Conservation (phyloP, 2,329 filamentous ascomycete species). For the Lithohypha guttulata region DNA sequence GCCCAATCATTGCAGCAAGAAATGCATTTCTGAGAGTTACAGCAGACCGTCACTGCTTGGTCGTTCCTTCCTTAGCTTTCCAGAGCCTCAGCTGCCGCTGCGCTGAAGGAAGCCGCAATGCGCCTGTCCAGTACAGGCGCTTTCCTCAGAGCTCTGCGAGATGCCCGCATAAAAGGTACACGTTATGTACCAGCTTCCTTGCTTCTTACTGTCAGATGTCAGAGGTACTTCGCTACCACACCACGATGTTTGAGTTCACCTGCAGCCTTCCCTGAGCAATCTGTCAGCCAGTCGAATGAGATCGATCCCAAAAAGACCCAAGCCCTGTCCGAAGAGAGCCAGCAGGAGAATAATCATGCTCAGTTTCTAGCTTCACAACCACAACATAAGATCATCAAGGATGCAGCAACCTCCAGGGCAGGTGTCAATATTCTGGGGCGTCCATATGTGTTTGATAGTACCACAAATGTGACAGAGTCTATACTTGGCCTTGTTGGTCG, state of each 20-base stretch:
- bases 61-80: too few relatives aligned
- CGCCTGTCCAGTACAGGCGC: constrained; percentile 18
- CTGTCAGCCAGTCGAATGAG: constrained; percentile 12
- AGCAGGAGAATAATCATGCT: constrained; percentile 7
- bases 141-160: constrained; percentile 17
- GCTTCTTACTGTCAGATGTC: too few relatives aligned
- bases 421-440: constrained; percentile 17
- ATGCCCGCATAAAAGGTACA: constrained; percentile 11
- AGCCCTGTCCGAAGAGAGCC: constrained; percentile 3
- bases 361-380: constrained; percentile 7
- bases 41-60: too few relatives aligned
- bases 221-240: background rate
- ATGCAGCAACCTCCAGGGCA: constrained; percentile 7
- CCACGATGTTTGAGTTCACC: constrained; percentile 1
- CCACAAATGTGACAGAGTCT: constrained; percentile 72
- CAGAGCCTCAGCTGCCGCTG: too few relatives aligned
- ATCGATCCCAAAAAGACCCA: constrained; percentile 18
- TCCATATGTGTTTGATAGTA: constrained; percentile 46
- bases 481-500: constrained; percentile 66
- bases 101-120: constrained; percentile 14
- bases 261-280: constrained; percentile 16
- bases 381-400: constrained; percentile 14
- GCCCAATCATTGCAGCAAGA: too few relatives aligned
- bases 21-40: too few relatives aligned
- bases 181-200: too few relatives aligned